phyloP scores from a whole-genome alignment of 805 yeast genomes.

The Hanseniaspora occidentalis region DNA sequence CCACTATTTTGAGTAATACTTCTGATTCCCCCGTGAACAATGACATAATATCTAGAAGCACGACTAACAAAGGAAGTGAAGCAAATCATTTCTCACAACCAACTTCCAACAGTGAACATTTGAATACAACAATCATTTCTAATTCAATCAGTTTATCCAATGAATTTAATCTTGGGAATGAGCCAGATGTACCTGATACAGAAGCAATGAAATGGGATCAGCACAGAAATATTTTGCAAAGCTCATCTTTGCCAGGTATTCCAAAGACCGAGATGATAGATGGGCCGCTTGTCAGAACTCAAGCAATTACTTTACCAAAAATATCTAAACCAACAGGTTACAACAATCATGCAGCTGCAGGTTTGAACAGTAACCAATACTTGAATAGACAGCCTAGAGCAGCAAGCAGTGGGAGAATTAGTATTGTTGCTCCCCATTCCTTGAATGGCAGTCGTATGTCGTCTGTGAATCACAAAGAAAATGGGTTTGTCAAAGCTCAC shows the following conservation, averaged over 20 bases:
- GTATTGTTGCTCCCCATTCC: slow-evolving; percentile 1
- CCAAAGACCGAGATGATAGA: background rate
- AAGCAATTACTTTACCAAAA: background rate
- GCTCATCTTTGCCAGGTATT: background rate
- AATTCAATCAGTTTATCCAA: background rate
- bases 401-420: slow-evolving; percentile 6
- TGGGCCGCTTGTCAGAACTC: background rate
- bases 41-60: too few relatives aligned
- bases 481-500: background rate
- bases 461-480: background rate
- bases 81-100: background rate
- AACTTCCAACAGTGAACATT: background rate
- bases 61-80: too few relatives aligned
- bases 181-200: background rate
- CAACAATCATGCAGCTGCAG: background rate
- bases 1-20: too few relatives aligned
- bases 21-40: too few relatives aligned
- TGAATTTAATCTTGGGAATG: background rate
- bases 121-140: background rate
- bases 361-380: background rate
- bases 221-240: background rate
- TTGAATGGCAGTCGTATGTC: background rate
- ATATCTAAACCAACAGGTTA: background rate
- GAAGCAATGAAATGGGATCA: background rate
- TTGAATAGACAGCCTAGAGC: slow-evolving; percentile 2